Evolutionary conservation across 257 asterid genomes (phyloP), one percentile per base, ranked within the genome.

Genomic region (Salvia splendens): DNA sequence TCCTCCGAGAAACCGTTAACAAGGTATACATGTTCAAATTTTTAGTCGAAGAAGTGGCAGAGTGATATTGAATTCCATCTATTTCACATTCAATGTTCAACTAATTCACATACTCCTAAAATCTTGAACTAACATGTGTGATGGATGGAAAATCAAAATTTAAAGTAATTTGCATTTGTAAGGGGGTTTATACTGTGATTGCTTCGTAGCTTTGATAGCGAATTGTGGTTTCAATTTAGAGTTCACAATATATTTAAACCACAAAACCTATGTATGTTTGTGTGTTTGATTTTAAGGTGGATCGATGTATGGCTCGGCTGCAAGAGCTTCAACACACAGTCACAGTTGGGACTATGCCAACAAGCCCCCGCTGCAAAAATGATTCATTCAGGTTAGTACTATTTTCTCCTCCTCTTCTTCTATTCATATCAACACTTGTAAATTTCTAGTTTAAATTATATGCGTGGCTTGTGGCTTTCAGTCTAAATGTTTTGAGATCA

Each of bases 321-420:
- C 95, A 88, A 76, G 99, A 93, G 81, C 97, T 93, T 61, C 99
- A 90, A 17, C 59, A 82, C 80, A 82, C 92, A 36, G 95, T 91
- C 2, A 70, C 82, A 7, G 73, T 75, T 77, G 30, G 1, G 30
- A 0, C 30, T 1, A 24, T 24, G 30, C 30, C 30, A 24, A 24
- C 89, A 28, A 86, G 89, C 74, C 83, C 82, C 40, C 83, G 85
- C n/a, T 85, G 88, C 36, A 85, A 85, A 79, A 90, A 85, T 15
- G 94, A 89, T 50, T 73, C 89, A 3, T 45, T 82, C 3, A 87
- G 88, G 97, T 91, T 1, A 75, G 57, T 41, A 36, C 24, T 54
- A 24, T 24, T 8, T 36, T 10, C 8, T 38, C 42, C 40, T 54
- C 60, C 60, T 11, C 33, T 53, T 53, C 36, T 48, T 48, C 28